Conservation (phyloP, 768 basidiomycete species). For the Kwoniella dejecticola region DNA sequence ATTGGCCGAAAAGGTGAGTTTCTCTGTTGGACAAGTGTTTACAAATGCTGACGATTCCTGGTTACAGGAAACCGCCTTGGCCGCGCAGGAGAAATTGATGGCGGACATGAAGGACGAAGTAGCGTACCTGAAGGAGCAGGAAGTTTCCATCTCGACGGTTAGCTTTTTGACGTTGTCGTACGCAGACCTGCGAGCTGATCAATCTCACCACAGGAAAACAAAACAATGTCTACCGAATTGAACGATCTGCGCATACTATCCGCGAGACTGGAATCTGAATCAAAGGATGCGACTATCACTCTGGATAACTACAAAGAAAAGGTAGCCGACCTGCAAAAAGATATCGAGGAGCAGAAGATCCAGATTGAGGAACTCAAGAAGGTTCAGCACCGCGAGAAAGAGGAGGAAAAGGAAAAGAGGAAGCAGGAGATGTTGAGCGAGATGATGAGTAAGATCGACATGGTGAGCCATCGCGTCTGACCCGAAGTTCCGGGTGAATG, state of each 20-base stretch:
- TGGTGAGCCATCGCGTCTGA: constrained; percentile 64
- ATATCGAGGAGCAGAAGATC: constrained; percentile 49
- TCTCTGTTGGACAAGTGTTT: background rate
- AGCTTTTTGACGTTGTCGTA: constrained; percentile 20
- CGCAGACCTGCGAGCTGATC: background rate
- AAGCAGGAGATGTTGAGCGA: constrained; percentile 99
- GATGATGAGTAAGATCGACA: constrained; percentile 99
- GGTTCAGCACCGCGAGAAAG: constrained; percentile 78
- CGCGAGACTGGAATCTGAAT: constrained; percentile 90
- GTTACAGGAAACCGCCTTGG: constrained; percentile 70
- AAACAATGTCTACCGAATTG: constrained; percentile 86
- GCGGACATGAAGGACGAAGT: constrained; percentile 88
- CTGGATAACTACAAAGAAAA: constrained; percentile 95
- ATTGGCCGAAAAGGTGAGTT: constrained; percentile 71
- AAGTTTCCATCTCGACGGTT: constrained; percentile 74
- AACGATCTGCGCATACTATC: constrained; percentile 89
- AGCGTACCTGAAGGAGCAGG: constrained; percentile 86
- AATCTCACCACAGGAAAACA: constrained; percentile 71
- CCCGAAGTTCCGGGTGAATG: background rate
- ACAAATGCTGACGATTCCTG: background rate
- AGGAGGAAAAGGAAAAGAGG: constrained; percentile 96
- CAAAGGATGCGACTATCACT: constrained; percentile 89
- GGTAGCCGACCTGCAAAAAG: constrained; percentile 78
- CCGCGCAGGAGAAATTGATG: constrained; percentile 78
- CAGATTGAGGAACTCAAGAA: constrained; percentile 85